A percentile compares a stretch with the other conserved stretches of the same genome.
Evolutionary conservation across 805 yeast species (phyloP).

Genomic region (Myxozyma melibiosi): DNA sequence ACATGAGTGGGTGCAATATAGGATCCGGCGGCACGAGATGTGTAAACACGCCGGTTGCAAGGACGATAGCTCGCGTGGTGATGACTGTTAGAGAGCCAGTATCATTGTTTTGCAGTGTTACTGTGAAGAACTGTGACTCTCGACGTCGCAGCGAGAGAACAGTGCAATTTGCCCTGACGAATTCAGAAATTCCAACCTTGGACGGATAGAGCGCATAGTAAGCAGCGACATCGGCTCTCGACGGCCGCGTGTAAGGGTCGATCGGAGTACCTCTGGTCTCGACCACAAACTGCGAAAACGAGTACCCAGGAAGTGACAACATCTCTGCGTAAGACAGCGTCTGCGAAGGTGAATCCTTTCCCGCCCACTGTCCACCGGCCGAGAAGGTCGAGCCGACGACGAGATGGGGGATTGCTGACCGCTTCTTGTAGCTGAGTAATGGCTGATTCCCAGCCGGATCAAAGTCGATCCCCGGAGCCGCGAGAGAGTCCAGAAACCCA

Average conservation of each 20-base stretch:
- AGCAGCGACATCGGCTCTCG: conserved; percentile 37
- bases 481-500: conserved; percentile 38
- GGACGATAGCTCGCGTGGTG: conserved; percentile 21
- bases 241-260: conserved; percentile 37
- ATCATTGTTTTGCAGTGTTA: conserved; percentile 15
- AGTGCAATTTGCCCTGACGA: conserved; percentile 25
- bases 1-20: conserved; percentile 27
- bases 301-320: conserved; percentile 42
- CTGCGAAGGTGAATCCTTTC: conserved; percentile 19
- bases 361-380: conserved; percentile 44
- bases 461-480: conserved; percentile 38
- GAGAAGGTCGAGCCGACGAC: conserved; percentile 36
- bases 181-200: conserved; percentile 34
- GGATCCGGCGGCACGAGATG: conserved; percentile 32
- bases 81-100: conserved; percentile 19
- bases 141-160: conserved; percentile 29
- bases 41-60: conserved; percentile 39
- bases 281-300: conserved; percentile 36
- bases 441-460: conserved; percentile 31
- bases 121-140: conserved; percentile 13
- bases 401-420: conserved; percentile 28
- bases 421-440: neutral
- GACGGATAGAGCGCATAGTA: conserved; percentile 38
- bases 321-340: conserved; percentile 41
- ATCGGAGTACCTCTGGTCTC: conserved; percentile 15